A percentile compares a stretch with the other conserved stretches of the same genome.
Conservation (phyloP, 148 eudicot species). For the Limonium bicolor region DNA sequence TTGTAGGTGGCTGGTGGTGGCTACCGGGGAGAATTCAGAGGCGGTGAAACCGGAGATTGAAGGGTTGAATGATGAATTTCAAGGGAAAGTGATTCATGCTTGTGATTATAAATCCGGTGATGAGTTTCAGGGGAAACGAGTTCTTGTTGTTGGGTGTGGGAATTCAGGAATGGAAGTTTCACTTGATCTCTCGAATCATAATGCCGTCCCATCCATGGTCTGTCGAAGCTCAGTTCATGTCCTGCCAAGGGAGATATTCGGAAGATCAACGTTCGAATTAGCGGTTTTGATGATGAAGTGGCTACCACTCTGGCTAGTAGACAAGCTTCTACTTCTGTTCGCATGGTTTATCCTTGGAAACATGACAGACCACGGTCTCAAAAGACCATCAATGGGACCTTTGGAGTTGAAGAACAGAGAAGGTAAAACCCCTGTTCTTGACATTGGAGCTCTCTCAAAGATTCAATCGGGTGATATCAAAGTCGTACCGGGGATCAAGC, state of each 20-base stretch:
- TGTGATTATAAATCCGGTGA: slow-evolving; percentile 16
- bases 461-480: slow-evolving; percentile 65
- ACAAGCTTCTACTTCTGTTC: slow-evolving; percentile 45
- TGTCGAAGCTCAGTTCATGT: slow-evolving; percentile 42
- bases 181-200: slow-evolving; percentile 16
- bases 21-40: slow-evolving; percentile 19
- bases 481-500: slow-evolving; percentile 23
- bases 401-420: slow-evolving; percentile 73
- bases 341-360: slow-evolving; percentile 54
- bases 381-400: slow-evolving; percentile 76
- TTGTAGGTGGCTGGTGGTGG: slow-evolving; percentile 18
- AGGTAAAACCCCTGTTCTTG: slow-evolving; percentile 94
- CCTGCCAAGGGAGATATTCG: slow-evolving; percentile 66
- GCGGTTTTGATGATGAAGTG: slow-evolving; percentile 54
- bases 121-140: slow-evolving; percentile 11
- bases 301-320: slow-evolving; percentile 73
- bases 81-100: slow-evolving; percentile 16
- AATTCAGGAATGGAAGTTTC: slow-evolving; percentile 21
- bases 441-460: slow-evolving; percentile 62
- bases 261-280: slow-evolving; percentile 42
- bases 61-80: slow-evolving; percentile 10
- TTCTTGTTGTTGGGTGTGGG: slow-evolving; percentile 18
- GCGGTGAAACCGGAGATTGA: slow-evolving; percentile 12
- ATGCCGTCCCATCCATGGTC: slow-evolving; percentile 17
- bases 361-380: slow-evolving; percentile 49